Conservation (phyloP, 1,284 basidiomycete species). For the Ceratobasidium sp. region DNA sequence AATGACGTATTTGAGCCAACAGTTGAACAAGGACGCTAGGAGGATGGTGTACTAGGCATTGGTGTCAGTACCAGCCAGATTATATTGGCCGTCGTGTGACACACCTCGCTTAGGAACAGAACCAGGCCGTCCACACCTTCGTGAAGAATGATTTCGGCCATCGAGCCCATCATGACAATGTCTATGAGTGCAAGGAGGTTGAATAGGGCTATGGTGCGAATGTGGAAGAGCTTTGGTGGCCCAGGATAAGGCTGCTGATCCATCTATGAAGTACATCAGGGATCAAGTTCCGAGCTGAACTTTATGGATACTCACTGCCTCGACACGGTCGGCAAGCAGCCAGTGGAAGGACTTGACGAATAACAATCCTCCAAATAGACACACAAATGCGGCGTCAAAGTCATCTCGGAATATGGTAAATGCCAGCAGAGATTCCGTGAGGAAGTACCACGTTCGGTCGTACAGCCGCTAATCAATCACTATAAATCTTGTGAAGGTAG, state of each 20-base stretch:
- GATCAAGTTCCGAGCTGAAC: not conserved
- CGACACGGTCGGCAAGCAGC: constrained; percentile 93
- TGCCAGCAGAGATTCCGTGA: constrained; percentile 94
- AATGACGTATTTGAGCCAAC: constrained; percentile 86
- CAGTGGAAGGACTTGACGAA: constrained; percentile 99
- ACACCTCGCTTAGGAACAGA: constrained; percentile 92
- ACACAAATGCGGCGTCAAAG: constrained; percentile 89
- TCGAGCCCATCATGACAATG: constrained; percentile 76
- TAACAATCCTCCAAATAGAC: constrained; percentile 92
- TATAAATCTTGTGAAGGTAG: constrained; percentile 31
- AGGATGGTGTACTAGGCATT: constrained; percentile 84
- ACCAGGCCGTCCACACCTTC: constrained; percentile 90
- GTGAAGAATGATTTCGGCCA: constrained; percentile 79
- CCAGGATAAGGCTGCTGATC: constrained; percentile 93
- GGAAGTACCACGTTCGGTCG: constrained; percentile 96
- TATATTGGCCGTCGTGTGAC: constrained; percentile 49
- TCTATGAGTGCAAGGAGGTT: constrained; percentile 76
- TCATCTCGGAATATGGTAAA: constrained; percentile 97
- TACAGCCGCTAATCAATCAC: constrained; percentile 78
- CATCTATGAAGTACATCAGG: constrained; percentile 71
- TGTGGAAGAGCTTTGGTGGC: constrained; percentile 82
- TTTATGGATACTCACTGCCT: constrained; percentile 78
- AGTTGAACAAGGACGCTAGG: constrained; percentile 81
- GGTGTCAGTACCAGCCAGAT: constrained; percentile 8
- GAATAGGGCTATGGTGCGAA: constrained; percentile 81